A percentile compares a stretch with the other conserved stretches of the same genome.
Conservation (phyloP, 306 rosid species). For the Rosa lucieae region DNA sequence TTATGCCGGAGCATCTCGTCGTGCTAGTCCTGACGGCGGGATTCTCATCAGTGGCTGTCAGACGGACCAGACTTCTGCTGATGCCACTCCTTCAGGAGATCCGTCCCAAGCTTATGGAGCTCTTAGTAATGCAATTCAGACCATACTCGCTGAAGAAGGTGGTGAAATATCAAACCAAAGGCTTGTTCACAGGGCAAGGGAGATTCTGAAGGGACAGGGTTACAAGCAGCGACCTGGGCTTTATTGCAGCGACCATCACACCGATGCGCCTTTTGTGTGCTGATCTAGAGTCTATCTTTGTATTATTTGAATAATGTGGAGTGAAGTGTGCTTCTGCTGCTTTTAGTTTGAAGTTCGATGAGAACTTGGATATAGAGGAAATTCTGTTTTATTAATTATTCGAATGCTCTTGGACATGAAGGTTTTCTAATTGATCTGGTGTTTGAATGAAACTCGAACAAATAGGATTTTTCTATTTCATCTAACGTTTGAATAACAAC, state of each 20-base stretch:
- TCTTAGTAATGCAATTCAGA: conserved; percentile 70
- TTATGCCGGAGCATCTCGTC: conserved; percentile 53
- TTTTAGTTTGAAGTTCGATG: not conserved
- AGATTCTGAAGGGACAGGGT: conserved; percentile 58
- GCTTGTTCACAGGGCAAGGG: conserved; percentile 56
- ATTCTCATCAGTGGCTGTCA: conserved; percentile 83
- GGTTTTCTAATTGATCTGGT: not conserved
- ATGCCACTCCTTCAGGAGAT: conserved; percentile 63
- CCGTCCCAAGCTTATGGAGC: conserved; percentile 62
- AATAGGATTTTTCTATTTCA: conserved; percentile 44
- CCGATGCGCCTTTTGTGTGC: conserved; percentile 47
- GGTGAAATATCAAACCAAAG: conserved; percentile 53
- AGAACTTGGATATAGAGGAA: not conserved
- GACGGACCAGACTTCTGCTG: conserved; percentile 74
- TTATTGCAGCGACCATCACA: conserved; percentile 57
- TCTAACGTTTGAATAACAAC: conserved; percentile 31
- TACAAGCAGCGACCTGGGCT: conserved; percentile 75
- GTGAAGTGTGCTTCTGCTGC: not conserved
- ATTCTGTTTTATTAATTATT: not conserved
- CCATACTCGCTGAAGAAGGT: conserved; percentile 40
- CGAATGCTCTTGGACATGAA: not conserved
- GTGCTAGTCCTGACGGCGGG: conserved; percentile 39
- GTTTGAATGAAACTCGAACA: conserved; percentile 7
- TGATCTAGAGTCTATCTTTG: conserved; percentile 4
- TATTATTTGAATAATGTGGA: not conserved